Conservation (phyloP, 768 basidiomycete species). For the Dendrothele bispora region DNA sequence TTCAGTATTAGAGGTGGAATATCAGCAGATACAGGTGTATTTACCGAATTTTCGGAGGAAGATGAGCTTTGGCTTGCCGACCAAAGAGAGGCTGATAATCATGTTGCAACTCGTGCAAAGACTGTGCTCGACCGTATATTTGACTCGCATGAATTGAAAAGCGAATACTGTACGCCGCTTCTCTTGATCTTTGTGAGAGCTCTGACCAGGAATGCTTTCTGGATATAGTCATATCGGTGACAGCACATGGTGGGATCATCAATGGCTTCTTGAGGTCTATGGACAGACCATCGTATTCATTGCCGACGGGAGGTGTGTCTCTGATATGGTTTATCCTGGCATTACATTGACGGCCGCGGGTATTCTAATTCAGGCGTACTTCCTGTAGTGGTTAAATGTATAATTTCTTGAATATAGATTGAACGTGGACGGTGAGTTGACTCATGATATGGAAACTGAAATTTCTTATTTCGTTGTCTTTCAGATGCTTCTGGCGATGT, state of each 20-base stretch:
- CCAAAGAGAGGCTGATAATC: conserved; percentile 49
- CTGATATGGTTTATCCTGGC: neutral
- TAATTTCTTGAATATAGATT: too few species aligned
- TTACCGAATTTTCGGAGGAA: conserved; percentile 64
- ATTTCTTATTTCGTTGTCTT: too few species aligned
- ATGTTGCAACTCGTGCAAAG: conserved; percentile 48
- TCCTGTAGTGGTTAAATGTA: conserved; percentile 11
- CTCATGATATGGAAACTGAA: too few species aligned
- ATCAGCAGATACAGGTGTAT: too few species aligned
- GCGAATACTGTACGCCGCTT: conserved; percentile 44
- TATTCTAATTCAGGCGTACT: neutral
- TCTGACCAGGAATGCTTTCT: neutral
- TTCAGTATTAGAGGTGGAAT: conserved; percentile 55
- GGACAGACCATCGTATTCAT: conserved; percentile 40
- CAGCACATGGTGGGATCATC: conserved; percentile 65
- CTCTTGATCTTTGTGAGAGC: too few species aligned
- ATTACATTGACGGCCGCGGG: neutral
- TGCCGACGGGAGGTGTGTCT: conserved; percentile 64
- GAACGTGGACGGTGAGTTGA: too few species aligned
- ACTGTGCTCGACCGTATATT: conserved; percentile 59
- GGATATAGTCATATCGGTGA: conserved; percentile 61
- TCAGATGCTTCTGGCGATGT: too few species aligned
- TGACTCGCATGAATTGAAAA: conserved; percentile 33
- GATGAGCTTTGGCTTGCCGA: conserved; percentile 60
- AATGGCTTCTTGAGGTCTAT: conserved; percentile 51